Evolutionary conservation across 257 asterid genomes (phyloP).

Genomic region (Fraxinus pennsylvanica): DNA sequence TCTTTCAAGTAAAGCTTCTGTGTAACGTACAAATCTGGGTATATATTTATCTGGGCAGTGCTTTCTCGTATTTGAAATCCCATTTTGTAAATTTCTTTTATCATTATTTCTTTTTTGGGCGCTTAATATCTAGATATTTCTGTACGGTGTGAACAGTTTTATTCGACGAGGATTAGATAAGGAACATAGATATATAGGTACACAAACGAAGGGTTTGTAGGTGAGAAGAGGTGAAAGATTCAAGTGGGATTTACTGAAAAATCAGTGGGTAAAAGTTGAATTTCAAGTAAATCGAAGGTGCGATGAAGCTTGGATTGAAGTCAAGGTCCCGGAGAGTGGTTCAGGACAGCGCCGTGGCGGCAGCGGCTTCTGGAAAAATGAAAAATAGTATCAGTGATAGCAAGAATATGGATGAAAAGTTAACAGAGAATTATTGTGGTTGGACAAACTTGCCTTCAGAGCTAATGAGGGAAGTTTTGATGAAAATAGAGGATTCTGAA

Average conservation of each 20-base stretch:
- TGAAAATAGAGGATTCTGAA: constrained; percentile 67
- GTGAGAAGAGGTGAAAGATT: not conserved
- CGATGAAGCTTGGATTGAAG: constrained; percentile 8
- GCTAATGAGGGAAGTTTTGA: constrained; percentile 65
- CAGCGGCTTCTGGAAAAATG: not conserved
- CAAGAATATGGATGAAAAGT: not conserved
- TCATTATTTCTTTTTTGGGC: not conserved
- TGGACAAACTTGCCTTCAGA: constrained; percentile 84
- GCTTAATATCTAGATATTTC: not conserved
- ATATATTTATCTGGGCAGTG: not conserved
- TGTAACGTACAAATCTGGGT: not conserved
- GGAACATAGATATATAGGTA: not conserved
- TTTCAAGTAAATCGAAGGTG: not conserved
- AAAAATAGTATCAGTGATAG: not conserved
- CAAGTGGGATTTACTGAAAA: not conserved
- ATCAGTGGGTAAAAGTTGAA: not conserved
- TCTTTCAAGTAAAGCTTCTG: not conserved
- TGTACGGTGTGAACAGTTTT: not conserved
- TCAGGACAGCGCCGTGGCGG: not conserved
- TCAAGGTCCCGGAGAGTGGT: constrained; percentile 3
- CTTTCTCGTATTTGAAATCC: not conserved
- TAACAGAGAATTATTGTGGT: constrained; percentile 23
- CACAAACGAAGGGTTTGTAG: not conserved
- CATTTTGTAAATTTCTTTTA: not conserved
- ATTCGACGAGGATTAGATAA: not conserved